phyloP scores from a whole-genome alignment of 768 basidiomycete genomes.

The Tylopilus cervinicoccineus region DNA sequence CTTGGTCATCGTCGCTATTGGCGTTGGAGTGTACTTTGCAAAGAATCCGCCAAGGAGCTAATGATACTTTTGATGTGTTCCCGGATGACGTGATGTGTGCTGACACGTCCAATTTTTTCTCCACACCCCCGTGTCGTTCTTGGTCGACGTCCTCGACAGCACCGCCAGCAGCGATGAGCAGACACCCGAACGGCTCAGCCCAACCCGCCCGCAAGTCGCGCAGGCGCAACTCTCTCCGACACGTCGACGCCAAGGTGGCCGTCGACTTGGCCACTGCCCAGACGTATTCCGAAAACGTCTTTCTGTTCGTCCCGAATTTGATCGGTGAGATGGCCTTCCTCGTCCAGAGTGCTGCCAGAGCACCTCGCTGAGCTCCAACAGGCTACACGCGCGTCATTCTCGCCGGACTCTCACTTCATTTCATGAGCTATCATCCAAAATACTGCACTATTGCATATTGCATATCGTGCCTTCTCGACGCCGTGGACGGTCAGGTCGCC shows the following conservation, averaged over 20 bases:
- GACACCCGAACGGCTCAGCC: constrained; percentile 23
- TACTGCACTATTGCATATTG: constrained; percentile 87
- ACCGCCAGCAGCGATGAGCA: constrained; percentile 21
- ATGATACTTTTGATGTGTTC: no score
- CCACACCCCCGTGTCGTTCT: constrained; percentile 15
- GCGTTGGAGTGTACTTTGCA: constrained; percentile 28
- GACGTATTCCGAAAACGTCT: constrained; percentile 91
- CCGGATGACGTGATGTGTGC: constrained; percentile 20
- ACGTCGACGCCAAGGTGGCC: constrained; percentile 80
- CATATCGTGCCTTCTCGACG: constrained; percentile 90
- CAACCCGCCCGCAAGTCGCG: constrained; percentile 35
- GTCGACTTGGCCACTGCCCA: constrained; percentile 86
- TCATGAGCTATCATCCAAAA: constrained; percentile 94
- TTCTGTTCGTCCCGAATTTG: constrained; percentile 94
- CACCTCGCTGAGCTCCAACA: constrained; percentile 28
- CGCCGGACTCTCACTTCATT: constrained; percentile 83
- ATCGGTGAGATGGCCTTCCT: constrained; percentile 58
- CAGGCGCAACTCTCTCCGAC: constrained; percentile 55
- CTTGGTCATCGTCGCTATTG: constrained; percentile 39
- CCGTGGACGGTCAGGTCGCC: constrained; percentile 92
- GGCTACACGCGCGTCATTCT: constrained; percentile 90
- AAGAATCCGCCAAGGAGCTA: constrained; percentile 3
- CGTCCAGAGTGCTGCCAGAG: background rate
- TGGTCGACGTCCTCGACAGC: background rate
- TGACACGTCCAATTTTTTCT: constrained; percentile 14